Base-by-base conservation (phyloP, 495 filamentous ascomycete species). In the Tuber microsphaerosporum region DNA sequence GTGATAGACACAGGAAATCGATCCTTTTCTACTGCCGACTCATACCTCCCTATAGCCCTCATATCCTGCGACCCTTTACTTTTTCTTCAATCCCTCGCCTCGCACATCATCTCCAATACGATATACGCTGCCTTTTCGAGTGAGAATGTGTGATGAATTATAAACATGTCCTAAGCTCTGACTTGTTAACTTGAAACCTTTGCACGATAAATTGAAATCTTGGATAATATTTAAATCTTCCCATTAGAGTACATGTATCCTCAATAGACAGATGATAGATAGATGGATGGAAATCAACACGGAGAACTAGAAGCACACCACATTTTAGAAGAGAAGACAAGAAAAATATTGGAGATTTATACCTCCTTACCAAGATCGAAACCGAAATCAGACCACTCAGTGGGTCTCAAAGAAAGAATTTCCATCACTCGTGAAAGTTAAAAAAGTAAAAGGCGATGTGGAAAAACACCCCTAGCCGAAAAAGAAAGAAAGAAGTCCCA, bases 161-260 rank as follows among this genome's bases (percentile, higher is more conserved):
- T 65, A 34, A 65, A 2, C 3, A 65, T 34, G 5, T n/a, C 9
- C 56, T 9, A 61, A 31, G 10, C 22, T 56, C 48, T n/a, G 26
- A 61, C 22, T 14, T 12, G 56, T 6, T 31, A 19, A 34, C 56
- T 31, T 31, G 26, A 7, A 16, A 65, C 4, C 34, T 65, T 34
- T 65, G 56, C 31, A 65, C 34, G 26, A 65, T 65, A 31, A 34
- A 65, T 2, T 10, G 5, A 34, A 65, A 34, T 65, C n/a, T 6
- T 17, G 31, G 31, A 65, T 26, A 65, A 65, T 65, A 65, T 65
- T 65, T 65, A 65, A 65, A 65, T 65, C 56, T 31, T 65, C 56
- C 12, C 14, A 65, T 65, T 65, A 65, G 56, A 65, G 26, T 34
- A 65, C 56, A 65, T 65, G 26, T 16, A 65, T 65, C 56, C 26